A percentile compares a stretch with the other conserved stretches of the same genome.
Conservation (phyloP, 768 basidiomycete species). For the Amanita subjunquillea region DNA sequence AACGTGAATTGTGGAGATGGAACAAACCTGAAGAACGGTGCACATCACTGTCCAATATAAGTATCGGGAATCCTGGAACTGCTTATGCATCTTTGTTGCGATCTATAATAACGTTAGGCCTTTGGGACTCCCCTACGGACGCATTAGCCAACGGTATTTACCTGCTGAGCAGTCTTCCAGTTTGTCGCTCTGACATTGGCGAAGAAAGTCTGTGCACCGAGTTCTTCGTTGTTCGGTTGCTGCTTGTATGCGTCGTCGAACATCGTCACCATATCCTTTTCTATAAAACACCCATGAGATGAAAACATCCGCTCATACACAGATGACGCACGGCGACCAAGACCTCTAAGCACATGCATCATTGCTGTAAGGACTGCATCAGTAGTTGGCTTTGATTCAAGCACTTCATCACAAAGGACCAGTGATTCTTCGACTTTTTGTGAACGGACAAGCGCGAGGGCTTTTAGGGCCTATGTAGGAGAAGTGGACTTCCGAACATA, state of each 20-base stretch:
- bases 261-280: constrained; percentile 74
- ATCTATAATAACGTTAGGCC: constrained; percentile 32
- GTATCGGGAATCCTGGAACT: constrained; percentile 74
- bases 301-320: not conserved
- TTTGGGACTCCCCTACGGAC: not conserved
- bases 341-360: constrained; percentile 73
- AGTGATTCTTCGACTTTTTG: constrained; percentile 84
- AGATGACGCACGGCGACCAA: constrained; percentile 49
- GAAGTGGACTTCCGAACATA: constrained; percentile 6
- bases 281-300: constrained; percentile 18
- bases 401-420: constrained; percentile 68
- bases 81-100: constrained; percentile 73
- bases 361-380: constrained; percentile 69
- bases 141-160: constrained; percentile 15
- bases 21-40: constrained; percentile 62
- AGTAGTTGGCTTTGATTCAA: constrained; percentile 61
- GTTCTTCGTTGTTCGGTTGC: constrained; percentile 72
- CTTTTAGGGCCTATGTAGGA: constrained; percentile 59
- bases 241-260: constrained; percentile 82
- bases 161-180: constrained; percentile 85
- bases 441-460: constrained; percentile 71
- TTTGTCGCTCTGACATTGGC: constrained; percentile 70
- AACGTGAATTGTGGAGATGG: not conserved
- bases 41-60: constrained; percentile 79
- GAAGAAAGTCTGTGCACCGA: constrained; percentile 77